Conservation (phyloP, 2,329 filamentous ascomycete species). For the Sclerotinia sclerotiorum region DNA sequence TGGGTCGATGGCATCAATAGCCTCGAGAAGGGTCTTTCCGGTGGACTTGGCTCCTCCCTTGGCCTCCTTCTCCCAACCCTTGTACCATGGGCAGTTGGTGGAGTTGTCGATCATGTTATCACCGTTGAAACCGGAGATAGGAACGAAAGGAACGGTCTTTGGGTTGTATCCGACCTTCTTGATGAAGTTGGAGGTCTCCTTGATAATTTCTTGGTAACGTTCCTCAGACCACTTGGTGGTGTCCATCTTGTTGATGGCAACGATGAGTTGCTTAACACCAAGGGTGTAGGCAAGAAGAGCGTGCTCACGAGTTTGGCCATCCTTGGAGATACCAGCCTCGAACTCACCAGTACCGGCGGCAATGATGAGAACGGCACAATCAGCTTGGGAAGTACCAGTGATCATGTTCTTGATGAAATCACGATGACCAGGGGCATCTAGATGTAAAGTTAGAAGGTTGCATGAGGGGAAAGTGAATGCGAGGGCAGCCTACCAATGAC, state of each 20-base stretch:
- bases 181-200: constrained; percentile 99
- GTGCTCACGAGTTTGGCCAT: constrained; percentile 99
- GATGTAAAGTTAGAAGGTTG: constrained; percentile 22
- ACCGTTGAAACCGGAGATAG: constrained; percentile 99
- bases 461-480: neutral
- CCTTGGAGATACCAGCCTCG: constrained; percentile 99
- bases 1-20: constrained; percentile 93
- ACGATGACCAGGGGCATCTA: constrained; percentile 98
- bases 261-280: constrained; percentile 99
- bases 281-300: constrained; percentile 99
- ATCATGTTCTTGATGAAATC: constrained; percentile 99
- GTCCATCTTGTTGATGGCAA: constrained; percentile 99
- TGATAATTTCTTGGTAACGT: constrained; percentile 98
- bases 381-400: constrained; percentile 99
- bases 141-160: constrained; percentile 97
- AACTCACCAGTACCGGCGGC: constrained; percentile 99
- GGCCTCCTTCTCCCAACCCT: constrained; percentile 99
- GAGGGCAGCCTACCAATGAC: constrained; percentile 73
- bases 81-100: constrained; percentile 99
- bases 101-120: constrained; percentile 98
- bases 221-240: constrained; percentile 97
- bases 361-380: constrained; percentile 99
- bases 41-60: constrained; percentile 73
- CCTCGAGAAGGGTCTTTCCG: constrained; percentile 98
- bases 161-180: constrained; percentile 99